A percentile compares a stretch with the other conserved stretches of the same genome.
Evolutionary conservation across 129 eudicot genomes (phyloP).

Genomic region (Apium graveolens): DNA sequence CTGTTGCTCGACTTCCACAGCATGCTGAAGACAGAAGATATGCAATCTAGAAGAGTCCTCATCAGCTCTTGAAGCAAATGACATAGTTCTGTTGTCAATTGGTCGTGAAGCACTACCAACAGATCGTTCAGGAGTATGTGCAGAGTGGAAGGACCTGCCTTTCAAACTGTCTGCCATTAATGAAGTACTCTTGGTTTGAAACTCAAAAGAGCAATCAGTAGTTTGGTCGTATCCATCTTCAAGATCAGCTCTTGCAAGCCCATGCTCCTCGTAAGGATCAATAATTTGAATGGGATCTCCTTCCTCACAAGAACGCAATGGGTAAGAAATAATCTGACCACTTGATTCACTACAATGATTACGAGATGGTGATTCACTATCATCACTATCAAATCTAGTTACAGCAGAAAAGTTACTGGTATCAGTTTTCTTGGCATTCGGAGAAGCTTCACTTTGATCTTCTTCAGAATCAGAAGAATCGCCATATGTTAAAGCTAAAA

Average conservation of each 20-base stretch:
- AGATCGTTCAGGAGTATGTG: constrained; percentile 12
- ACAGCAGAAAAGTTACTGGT: constrained; percentile 14
- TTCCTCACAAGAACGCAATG: constrained; percentile 17
- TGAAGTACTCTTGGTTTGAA: constrained; percentile 18
- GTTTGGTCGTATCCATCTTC: constrained; percentile 17
- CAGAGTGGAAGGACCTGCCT: constrained; percentile 20
- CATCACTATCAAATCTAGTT: constrained; percentile 17
- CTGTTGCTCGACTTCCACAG: constrained; percentile 67
- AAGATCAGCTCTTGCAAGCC: constrained; percentile 9
- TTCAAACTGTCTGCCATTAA: constrained; percentile 25
- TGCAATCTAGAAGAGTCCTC: constrained; percentile 94
- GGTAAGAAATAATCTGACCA: not conserved
- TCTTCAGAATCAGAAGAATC: constrained; percentile 77
- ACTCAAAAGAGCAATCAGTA: constrained; percentile 34
- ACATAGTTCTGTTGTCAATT: constrained; percentile 15
- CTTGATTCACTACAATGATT: constrained; percentile 16
- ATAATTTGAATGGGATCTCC: constrained; percentile 10
- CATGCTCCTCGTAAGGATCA: constrained; percentile 22
- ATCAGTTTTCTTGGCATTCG: constrained; percentile 14
- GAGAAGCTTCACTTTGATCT: constrained; percentile 37
- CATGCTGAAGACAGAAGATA: constrained; percentile 71
- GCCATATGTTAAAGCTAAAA: constrained; percentile 77
- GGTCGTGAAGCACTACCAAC: constrained; percentile 12
- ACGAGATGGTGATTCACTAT: constrained; percentile 16
- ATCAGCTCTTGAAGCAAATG: constrained; percentile 35